Percentiles rank a stretch among this genome's conserved stretches.
phyloP scores from a whole-genome alignment of 176 grass and related monocot genomes.

The Eleusine indica region DNA sequence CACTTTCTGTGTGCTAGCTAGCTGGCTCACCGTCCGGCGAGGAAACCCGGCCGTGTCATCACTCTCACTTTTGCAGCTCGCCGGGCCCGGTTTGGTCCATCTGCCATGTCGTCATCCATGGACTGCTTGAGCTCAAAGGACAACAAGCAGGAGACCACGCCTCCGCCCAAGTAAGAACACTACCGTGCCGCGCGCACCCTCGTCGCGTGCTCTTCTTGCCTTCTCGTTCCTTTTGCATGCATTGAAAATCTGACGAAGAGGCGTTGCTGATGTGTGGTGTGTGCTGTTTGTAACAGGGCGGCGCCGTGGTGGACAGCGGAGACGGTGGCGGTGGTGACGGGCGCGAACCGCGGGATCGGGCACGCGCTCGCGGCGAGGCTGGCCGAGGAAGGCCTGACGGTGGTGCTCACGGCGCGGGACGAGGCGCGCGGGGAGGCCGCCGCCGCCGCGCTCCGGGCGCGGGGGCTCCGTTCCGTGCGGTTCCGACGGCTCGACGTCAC shows the following conservation, averaged over 20 bases:
- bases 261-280: too few relatives aligned
- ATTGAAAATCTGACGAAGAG: background rate
- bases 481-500: conserved; percentile 71
- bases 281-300: background rate
- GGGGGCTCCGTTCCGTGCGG: conserved; percentile 32
- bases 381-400: conserved; percentile 64
- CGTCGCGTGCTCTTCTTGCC: background rate
- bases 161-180: conserved; percentile 42
- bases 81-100: background rate
- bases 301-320: conserved; percentile 73
- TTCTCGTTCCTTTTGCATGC: background rate
- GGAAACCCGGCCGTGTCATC: background rate
- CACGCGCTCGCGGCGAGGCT: conserved; percentile 65
- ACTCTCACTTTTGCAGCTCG: background rate
- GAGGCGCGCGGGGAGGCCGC: conserved; percentile 67
- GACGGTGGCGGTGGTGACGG: conserved; percentile 91
- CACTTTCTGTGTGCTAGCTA: background rate
- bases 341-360: conserved; percentile 91
- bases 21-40: background rate
- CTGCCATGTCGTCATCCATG: conserved; percentile 18
- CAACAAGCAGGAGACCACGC: conserved; percentile 33
- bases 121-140: conserved; percentile 49
- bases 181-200: background rate
- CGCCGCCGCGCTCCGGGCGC: conserved; percentile 51
- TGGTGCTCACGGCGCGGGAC: conserved; percentile 83